Evolutionary conservation across 164 flowering plant genomes (phyloP).

Genomic region (Nymphaea thermarum): DNA sequence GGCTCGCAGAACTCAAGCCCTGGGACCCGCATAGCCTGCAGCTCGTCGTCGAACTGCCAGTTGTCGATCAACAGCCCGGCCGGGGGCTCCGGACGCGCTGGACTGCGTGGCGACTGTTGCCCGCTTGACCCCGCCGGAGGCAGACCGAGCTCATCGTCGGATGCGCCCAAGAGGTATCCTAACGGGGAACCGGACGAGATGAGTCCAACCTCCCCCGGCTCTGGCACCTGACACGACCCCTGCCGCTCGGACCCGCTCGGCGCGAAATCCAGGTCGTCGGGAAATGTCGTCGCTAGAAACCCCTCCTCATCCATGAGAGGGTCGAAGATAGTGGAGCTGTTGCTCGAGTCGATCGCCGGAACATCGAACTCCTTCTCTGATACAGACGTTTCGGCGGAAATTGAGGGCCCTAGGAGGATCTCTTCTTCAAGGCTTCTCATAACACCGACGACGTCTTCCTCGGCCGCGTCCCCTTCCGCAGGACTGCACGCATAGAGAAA

Average conservation of each 20-base stretch:
- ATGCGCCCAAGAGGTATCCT: not conserved
- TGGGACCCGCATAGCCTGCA: not conserved
- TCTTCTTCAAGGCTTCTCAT: not conserved
- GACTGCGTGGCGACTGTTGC: not conserved
- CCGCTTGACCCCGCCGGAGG: not conserved
- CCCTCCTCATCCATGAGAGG: not conserved
- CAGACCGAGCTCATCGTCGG: not conserved
- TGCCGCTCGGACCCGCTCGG: not conserved
- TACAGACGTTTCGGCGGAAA: not conserved
- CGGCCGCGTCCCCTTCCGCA: not conserved
- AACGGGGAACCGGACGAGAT: not conserved
- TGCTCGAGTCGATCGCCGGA: not conserved
- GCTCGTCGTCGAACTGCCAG: not conserved
- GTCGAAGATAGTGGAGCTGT: not conserved
- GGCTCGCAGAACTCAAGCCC: not conserved
- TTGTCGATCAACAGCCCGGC: not conserved
- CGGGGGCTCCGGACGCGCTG: not conserved
- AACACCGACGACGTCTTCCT: not conserved
- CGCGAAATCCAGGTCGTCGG: not conserved
- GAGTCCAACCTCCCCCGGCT: not conserved
- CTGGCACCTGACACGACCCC: not conserved
- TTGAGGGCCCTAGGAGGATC: not conserved
- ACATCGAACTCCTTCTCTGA: not conserved
- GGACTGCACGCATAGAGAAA: not conserved
- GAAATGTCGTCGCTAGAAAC: not conserved